phyloP scores from a whole-genome alignment of 179 eudicot genomes.

The Sideroxylon spinosum region DNA sequence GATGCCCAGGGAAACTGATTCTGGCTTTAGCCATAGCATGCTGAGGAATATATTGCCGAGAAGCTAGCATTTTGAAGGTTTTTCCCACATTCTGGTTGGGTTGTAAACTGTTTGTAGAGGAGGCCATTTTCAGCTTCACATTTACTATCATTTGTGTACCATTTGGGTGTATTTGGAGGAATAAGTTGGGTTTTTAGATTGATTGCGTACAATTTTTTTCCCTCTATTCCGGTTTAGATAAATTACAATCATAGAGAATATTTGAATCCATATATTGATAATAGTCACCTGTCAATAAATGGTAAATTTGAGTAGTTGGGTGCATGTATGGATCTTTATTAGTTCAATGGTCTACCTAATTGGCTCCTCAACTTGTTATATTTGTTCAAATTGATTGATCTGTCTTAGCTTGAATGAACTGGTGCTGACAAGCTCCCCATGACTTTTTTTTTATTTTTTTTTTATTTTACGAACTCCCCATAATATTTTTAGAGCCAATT shows the following conservation, averaged over 20 bases:
- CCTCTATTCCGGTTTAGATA: not conserved
- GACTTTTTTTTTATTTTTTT: no score
- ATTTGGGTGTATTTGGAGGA: constrained; percentile 2
- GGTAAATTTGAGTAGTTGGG: not conserved
- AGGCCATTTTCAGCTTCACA: constrained; percentile 4
- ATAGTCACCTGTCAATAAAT: not conserved
- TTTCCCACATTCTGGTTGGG: not conserved
- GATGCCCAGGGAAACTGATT: not conserved
- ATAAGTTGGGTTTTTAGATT: constrained; percentile 18
- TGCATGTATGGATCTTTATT: not conserved
- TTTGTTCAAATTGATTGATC: no score
- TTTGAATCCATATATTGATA: constrained; percentile 9
- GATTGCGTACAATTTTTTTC: not conserved
- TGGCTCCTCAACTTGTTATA: no score
- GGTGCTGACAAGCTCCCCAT: no score
- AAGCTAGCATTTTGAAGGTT: constrained; percentile 12
- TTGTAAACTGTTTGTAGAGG: constrained; percentile 35
- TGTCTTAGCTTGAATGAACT: no score
- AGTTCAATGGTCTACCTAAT: no score
- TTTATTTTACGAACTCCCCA: no score
- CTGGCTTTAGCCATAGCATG: constrained; percentile 12
- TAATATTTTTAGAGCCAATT: no score
- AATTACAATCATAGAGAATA: not conserved
- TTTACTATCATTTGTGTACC: constrained; percentile 5
- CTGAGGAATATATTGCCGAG: not conserved